Base-by-base conservation (phyloP, 768 basidiomycete genomes). In the Dentipellis sp. region DNA sequence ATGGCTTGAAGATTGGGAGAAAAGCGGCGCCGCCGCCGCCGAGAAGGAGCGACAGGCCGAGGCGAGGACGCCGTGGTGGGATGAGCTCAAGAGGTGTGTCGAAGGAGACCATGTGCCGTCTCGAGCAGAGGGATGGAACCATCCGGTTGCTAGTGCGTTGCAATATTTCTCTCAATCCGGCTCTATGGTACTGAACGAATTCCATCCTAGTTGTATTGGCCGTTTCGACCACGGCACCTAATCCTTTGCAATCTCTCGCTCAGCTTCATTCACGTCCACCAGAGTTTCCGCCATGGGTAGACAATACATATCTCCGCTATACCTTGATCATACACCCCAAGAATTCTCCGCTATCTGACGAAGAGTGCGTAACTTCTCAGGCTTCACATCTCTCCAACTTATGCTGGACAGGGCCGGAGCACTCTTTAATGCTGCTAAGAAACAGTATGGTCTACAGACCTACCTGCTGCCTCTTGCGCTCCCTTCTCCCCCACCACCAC, bases 351-450 rank as follows among this genome's bases (percentile, higher is more conserved):
- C 71, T 93, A 36, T 83, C 87, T 14, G 78, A 86, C 46, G 87
- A 91, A 71, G 90, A 91, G 90, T 91, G 67, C 53, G 87, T 16
- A 34, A 22, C 19, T 19, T 45, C 23, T 47, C 40, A 17, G 17
- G 49, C 42, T 29, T 21, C 39, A n/a, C 60, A 12, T 52, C 9
- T n/a, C 29, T 12, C 29, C n/a, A 54, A 36, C n/a, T 59, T 21
- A 37, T 49, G 50, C 36, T 54, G 53, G 57, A 11, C 62, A 93
- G 91, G 71, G 85, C 86, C 29, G 77, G 74, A 37, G 88, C 91
- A 10, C 75, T 93, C 12, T 86, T 84, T 67, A 93, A 92, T 62
- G 91, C 90, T 1, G 84, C 88, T 55, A 93, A 89, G 77, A 91
- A 88, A 67, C 90, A 91, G 66, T 88, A 80, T 68, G 90, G 89